Percentiles rank a stretch among this genome's conserved stretches.
Evolutionary conservation across 2,329 filamentous ascomycete species (phyloP).

Genomic region (Microthyrium microscopicum): DNA sequence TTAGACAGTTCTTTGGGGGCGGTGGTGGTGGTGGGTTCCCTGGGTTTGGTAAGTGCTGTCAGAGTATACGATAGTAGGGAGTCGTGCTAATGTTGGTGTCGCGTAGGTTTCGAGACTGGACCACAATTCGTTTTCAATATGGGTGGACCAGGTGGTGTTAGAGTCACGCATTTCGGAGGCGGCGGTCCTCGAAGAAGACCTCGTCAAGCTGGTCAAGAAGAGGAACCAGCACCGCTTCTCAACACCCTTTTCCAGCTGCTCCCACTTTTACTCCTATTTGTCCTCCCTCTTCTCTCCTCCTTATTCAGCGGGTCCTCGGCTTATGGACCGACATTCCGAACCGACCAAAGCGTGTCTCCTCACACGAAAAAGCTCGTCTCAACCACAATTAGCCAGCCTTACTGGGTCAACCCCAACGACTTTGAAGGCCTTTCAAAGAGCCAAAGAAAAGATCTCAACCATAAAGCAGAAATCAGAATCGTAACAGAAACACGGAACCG

Average conservation of each 20-base stretch:
- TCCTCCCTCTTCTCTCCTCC: slow-evolving; percentile 68
- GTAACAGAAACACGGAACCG: slow-evolving; percentile 48
- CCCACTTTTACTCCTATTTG: slow-evolving; percentile 67
- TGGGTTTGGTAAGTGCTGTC: slow-evolving; percentile 27
- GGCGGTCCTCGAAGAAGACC: slow-evolving; percentile 60
- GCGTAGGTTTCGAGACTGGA: slow-evolving; percentile 26
- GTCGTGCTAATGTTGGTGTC: background rate
- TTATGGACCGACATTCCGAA: slow-evolving; percentile 54
- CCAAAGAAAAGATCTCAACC: slow-evolving; percentile 61
- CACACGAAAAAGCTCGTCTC: slow-evolving; percentile 61
- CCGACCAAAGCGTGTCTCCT: slow-evolving; percentile 53
- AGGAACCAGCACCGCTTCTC: slow-evolving; percentile 25
- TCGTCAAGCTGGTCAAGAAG: slow-evolving; percentile 28
- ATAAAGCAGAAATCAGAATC: slow-evolving; percentile 57
- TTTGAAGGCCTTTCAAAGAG: slow-evolving; percentile 50
- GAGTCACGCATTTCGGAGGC: slow-evolving; percentile 92
- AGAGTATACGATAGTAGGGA: background rate
- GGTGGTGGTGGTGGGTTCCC: slow-evolving; percentile 44
- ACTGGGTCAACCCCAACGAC: slow-evolving; percentile 70
- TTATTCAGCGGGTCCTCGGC: slow-evolving; percentile 43
- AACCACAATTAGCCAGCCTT: slow-evolving; percentile 55
- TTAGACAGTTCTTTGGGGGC: slow-evolving; percentile 89
- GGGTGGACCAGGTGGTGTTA: slow-evolving; percentile 75
- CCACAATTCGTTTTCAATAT: slow-evolving; percentile 93
- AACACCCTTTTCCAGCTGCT: slow-evolving; percentile 56